A percentile compares a stretch with the other conserved stretches of the same genome.
These are phyloP conservation scores for Dendrostoma leiphaemia DNA, from an alignment of 2,329 filamentous ascomycete species.

Conservation along the genomic window DNA sequence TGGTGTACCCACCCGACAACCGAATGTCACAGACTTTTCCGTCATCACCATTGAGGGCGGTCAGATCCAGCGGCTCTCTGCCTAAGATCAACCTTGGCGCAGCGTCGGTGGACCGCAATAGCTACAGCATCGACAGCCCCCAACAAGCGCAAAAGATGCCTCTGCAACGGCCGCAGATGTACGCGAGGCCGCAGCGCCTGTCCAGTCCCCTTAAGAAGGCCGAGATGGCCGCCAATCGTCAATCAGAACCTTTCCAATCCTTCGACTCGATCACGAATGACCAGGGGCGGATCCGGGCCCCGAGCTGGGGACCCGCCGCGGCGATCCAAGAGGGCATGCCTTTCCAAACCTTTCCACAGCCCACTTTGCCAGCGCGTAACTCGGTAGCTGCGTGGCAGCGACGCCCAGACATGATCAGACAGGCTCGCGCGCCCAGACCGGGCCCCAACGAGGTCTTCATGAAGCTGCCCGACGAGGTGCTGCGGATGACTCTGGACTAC, in stretches of 20 bases:
- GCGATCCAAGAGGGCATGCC: slow-evolving; percentile 22
- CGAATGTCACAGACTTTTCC: slow-evolving; percentile 12
- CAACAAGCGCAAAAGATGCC: background rate
- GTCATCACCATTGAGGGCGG: slow-evolving; percentile 11
- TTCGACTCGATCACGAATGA: slow-evolving; percentile 28
- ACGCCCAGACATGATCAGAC: slow-evolving; percentile 27
- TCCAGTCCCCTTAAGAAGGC: slow-evolving; percentile 23
- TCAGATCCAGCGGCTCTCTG: slow-evolving; percentile 1
- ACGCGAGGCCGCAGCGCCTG: slow-evolving; percentile 24
- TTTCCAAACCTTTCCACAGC: slow-evolving; percentile 2
- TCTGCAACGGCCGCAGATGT: slow-evolving; percentile 15
- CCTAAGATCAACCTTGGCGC: slow-evolving; percentile 1
- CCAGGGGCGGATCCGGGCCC: slow-evolving; percentile 23
- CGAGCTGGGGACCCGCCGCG: slow-evolving; percentile 27
- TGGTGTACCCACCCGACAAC: slow-evolving; percentile 10
- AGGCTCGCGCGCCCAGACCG: slow-evolving; percentile 26
- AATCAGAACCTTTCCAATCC: slow-evolving; percentile 32
- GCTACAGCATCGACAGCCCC: background rate
- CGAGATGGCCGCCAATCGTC: background rate
- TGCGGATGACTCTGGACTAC: slow-evolving; percentile 54
- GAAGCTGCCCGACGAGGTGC: slow-evolving; percentile 56
- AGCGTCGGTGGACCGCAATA: background rate
- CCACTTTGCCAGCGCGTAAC: slow-evolving; percentile 12
- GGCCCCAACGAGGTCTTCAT: slow-evolving; percentile 52
- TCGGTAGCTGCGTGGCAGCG: slow-evolving; percentile 1